A percentile compares a stretch with the other conserved stretches of the same genome.
Conservation (phyloP, 1,284 basidiomycete species). For the Cutaneotrichosporon cavernicola region DNA sequence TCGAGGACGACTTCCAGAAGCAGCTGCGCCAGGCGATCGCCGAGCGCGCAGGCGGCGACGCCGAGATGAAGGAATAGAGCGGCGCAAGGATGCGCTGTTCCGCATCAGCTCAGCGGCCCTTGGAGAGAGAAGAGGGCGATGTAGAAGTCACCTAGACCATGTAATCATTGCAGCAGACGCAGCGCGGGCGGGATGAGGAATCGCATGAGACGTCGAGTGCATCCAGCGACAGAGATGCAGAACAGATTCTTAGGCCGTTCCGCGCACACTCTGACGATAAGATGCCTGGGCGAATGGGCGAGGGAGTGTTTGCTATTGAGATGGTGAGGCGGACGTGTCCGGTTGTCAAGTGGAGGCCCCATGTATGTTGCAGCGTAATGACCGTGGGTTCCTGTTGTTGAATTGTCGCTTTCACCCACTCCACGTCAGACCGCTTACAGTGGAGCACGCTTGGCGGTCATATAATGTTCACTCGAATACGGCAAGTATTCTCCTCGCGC, state of each 20-base stretch:
- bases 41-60: constrained; percentile 43
- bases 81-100: neutral
- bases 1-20: constrained; percentile 95
- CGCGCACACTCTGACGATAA: neutral
- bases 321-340: neutral
- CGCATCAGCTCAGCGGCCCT: neutral
- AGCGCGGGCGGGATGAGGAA: neutral
- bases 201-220: neutral
- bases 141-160: constrained; percentile 5
- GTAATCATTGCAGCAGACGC: constrained; percentile 8
- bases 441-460: neutral
- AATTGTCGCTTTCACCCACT: neutral
- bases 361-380: neutral
- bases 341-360: constrained; percentile 1
- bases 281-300: neutral
- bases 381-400: neutral
- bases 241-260: too few relatives aligned
- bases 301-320: neutral
- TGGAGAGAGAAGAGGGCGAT: neutral
- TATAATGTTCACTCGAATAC: constrained; percentile 8
- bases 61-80: constrained; percentile 47
- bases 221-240: neutral
- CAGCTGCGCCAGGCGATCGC: constrained; percentile 65
- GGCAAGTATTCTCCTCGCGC: neutral
- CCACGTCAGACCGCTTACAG: neutral